Base-by-base conservation (phyloP, 352 stramenopile genomes). In the Globisporangium sylvaticum region DNA sequence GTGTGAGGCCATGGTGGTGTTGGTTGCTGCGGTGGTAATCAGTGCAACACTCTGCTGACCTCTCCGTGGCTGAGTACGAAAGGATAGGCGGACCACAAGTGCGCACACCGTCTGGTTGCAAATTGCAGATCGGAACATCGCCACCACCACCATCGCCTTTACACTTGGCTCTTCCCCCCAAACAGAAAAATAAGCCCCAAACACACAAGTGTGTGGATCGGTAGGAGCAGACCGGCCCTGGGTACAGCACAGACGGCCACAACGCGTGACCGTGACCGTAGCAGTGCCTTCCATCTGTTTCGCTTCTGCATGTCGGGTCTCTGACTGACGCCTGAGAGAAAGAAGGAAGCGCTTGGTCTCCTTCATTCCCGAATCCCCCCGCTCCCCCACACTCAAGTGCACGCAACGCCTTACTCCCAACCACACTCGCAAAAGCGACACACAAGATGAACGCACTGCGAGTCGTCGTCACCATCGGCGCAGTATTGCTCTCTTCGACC, bases 401-500 rank as follows among this genome's bases (percentile, higher is more conserved):
- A 14, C 46, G 4, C 60, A 42, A 50, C 42, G 37, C 10, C 37
- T 20, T 8, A 37, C 34, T 54, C 24, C 18, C 24, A 31, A 27
- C 14, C 42, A 12, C 42, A 50, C 5, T 15, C 34, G 12, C 34
- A 22, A 18, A 50, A n/a, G n/a, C n/a, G n/a, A 14, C 4, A 20
- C 12, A 44, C 37, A 68, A 39, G 3, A 69, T 69, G 65, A 34
- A 62, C 58, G 9, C 48, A 3, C 39, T 66, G 14, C 58, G 25
- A 32, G 24, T 39, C 24, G 3, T 66, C n/a, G 25, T 46, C 4
- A 20, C 46, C 10, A 25, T 52, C 18, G 8, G 48, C 56, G 32
- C 31, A 9, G 56, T 57, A n/a, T 22, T 78, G 6, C 50, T 68
- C n/a, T 27, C 63, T 2, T 29, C 68, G 8, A 62, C 5, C 27